Evolutionary conservation across 495 filamentous ascomycete species (phyloP).

Genomic region (Aspergillus asperescens): DNA sequence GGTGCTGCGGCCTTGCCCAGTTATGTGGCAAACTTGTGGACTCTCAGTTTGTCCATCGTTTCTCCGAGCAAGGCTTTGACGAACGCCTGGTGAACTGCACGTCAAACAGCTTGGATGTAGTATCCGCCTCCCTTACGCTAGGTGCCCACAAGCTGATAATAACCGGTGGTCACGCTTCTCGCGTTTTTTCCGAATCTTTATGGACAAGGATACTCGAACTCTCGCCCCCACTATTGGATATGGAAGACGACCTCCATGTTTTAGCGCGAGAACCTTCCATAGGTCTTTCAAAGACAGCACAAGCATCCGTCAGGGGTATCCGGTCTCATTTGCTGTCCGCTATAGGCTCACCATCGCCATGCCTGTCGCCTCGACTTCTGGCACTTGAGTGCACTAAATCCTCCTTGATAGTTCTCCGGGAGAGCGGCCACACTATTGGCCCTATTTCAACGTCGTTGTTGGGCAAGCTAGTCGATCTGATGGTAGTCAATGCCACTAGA

Average conservation of each 20-base stretch:
- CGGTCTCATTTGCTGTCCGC: constrained; percentile 19
- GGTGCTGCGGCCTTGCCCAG: constrained; percentile 56
- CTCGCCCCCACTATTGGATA: constrained; percentile 21
- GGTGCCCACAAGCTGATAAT: constrained; percentile 31
- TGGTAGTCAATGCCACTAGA: constrained; percentile 18
- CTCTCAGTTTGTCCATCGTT: constrained; percentile 59
- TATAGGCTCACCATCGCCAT: constrained; percentile 16
- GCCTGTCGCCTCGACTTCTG: constrained; percentile 30
- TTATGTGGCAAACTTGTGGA: constrained; percentile 69
- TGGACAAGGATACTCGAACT: constrained; percentile 35
- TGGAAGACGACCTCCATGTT: constrained; percentile 25
- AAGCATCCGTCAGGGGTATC: constrained; percentile 27
- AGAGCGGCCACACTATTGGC: constrained; percentile 23
- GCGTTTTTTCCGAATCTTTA: constrained; percentile 23
- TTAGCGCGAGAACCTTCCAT: constrained; percentile 14
- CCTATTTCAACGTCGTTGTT: constrained; percentile 24
- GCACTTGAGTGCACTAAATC: constrained; percentile 29
- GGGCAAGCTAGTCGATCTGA: constrained; percentile 22
- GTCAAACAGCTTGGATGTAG: constrained; percentile 26
- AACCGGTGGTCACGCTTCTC: constrained; percentile 22
- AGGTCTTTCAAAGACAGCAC: constrained; percentile 28
- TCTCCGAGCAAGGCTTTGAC: constrained; percentile 70
- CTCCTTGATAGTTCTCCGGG: constrained; percentile 25
- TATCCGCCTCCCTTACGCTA: constrained; percentile 28
- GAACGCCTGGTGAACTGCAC: constrained; percentile 52